A percentile compares a stretch with the other conserved stretches of the same genome.
phyloP scores from a whole-genome alignment of 1,139 yeast genomes.

The Yamadazyma dendronema region DNA sequence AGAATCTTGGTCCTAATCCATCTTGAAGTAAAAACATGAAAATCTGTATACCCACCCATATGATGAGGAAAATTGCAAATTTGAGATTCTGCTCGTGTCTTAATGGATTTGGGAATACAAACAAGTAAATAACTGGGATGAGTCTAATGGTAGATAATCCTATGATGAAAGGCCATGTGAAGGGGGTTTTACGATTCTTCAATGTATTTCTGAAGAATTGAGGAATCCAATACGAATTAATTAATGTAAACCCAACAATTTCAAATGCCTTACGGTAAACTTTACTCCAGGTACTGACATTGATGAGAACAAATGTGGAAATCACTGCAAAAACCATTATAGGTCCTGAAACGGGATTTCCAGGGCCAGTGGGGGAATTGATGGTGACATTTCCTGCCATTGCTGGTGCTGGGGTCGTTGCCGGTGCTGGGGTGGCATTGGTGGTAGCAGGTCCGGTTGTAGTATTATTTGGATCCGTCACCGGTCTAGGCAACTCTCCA shows the following conservation, averaged over 20 bases:
- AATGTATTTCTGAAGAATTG: constrained; percentile 79
- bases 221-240: constrained; percentile 87
- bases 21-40: constrained; percentile 58
- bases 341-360: constrained; percentile 60
- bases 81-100: constrained; percentile 55
- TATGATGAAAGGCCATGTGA: constrained; percentile 67
- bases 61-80: constrained; percentile 41
- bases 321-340: constrained; percentile 61
- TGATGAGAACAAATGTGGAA: constrained; percentile 56
- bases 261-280: constrained; percentile 57
- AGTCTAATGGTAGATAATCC: constrained; percentile 65
- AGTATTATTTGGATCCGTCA: constrained; percentile 6
- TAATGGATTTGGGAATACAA: constrained; percentile 43
- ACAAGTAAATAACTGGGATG: constrained; percentile 64
- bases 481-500: constrained; percentile 11
- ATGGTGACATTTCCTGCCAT: constrained; percentile 13
- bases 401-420: constrained; percentile 13
- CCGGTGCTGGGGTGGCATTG: constrained; percentile 2
- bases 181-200: constrained; percentile 66
- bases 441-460: not conserved
- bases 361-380: constrained; percentile 54
- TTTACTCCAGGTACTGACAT: constrained; percentile 65
- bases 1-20: constrained; percentile 74
- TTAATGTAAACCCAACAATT: constrained; percentile 44
- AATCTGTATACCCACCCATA: constrained; percentile 61